Evolutionary conservation across 306 rosid genomes (phyloP), one percentile per base, ranked within the genome.

Genomic region (Herpetospermum pedunculosum): DNA sequence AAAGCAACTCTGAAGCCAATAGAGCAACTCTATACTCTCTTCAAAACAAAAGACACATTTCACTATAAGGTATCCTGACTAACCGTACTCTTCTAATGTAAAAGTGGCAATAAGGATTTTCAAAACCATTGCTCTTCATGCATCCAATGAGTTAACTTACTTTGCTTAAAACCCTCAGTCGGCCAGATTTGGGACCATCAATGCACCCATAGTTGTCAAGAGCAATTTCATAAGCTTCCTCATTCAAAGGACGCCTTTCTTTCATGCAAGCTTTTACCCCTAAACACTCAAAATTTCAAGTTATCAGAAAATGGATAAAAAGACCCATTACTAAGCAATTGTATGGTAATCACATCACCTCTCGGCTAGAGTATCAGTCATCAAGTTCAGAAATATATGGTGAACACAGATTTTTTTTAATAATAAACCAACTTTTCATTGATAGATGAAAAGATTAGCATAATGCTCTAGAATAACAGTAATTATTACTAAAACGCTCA

Each of bases 131-230:
- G 25, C 54, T n/a, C 6, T 73, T 46, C 50, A 55, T 35, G 76
- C 72, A 53, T 38, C 65, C 68, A 60, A 75, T 48, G 40, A 50
- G 73, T 78, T 30, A 37, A 73, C 80, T 84, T 85, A 95, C 99
- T 23, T 83, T 85, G 81, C 75, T 43, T 76, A 78, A 28, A 49
- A 87, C 87, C 80, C 85, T 63, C 49, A 87, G 85, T 84, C 99
- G 85, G 83, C 97, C 97, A 81, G 87, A 74, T 79, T 82, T 91
- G 11, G 99, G 93, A 82, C 96, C 96, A 83, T 87, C 84, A 23
- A 72, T 70, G 76, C 97, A 79, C 50, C 99, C 97, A 16, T 91
- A 80, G 83, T 92, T 91, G 79, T 95, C 99, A 40, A 89, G 88
- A 75, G 72, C 29, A 75, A 95, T 79, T 84, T 95, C 97, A 76